Base-by-base conservation (phyloP, 495 filamentous ascomycete genomes). In the Podospora appendiculata region DNA sequence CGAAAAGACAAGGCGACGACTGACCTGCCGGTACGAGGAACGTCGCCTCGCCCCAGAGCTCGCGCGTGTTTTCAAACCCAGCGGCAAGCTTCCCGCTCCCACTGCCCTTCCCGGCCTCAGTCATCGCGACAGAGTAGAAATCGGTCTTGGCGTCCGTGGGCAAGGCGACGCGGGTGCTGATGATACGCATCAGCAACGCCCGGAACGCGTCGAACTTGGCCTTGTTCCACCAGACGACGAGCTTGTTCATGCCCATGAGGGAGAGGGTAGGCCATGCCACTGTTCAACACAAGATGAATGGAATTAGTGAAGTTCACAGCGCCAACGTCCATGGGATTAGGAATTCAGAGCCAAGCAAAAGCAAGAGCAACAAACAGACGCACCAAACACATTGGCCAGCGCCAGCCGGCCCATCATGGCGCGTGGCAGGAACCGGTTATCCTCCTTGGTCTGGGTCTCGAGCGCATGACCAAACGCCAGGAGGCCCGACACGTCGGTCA, bases 1-100 rank as follows among this genome's bases (percentile, higher is more conserved):
- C 3, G 7, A 12, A 41, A 41, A 12, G 14, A 41, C 7, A 41
- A 41, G 14, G 38, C 2, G 38, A 41, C 12, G 38, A 41, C 38
- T 41, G 11, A 41, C 75, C 76, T 58, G 60, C 54, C 10, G 16
- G 6, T 1, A 55, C 5, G 13, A 55, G 13, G 16, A 44, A 39
- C 1, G 25, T 40, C 4, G 33, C 25, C 25, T 50, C 33, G 47
- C 12, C 6, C 41, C 40, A 55, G 6, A 46, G 53, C 9, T 51
- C 49, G 40, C 13, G 34, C 8, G 12, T 2, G 7, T 16, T 41
- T 16, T 32, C 19, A 13, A 1, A 18, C 5, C 3, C 9, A 11
- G 18, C 2, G 11, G 9, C 4, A 11, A 3, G 5, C 17, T n/a
- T 32, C 11, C 8, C 9, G 5, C 3, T 44, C 41, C 10, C 41